A percentile compares a stretch with the other conserved stretches of the same genome.
These are phyloP conservation scores for Allomyces javanicus DNA, from an alignment of 192 early-diverging fungal species.

Conservation along the genomic window DNA sequence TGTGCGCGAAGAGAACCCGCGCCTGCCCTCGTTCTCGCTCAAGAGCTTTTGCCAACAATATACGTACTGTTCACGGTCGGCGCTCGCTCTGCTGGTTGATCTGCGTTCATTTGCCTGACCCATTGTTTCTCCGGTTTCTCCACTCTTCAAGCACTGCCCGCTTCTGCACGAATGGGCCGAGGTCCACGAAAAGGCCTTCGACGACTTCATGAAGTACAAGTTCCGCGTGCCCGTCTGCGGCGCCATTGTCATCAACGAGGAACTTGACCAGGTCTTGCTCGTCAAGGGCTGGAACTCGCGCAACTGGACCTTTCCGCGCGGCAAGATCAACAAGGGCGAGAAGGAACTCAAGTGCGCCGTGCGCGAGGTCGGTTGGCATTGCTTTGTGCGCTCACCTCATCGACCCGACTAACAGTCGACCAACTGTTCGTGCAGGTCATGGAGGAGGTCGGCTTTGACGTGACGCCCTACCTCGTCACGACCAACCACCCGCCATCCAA, in stretches of 20 bases:
- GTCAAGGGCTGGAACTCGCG: constrained; percentile 83
- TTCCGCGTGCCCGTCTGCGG: constrained; percentile 91
- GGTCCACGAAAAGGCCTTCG: constrained; percentile 73
- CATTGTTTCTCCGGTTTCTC: not conserved
- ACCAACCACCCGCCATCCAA: not conserved
- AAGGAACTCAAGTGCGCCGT: constrained; percentile 66
- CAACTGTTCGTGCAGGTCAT: constrained; percentile 28
- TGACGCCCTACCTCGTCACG: constrained; percentile 20
- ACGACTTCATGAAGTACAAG: constrained; percentile 88
- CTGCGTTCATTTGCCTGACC: constrained; percentile 6
- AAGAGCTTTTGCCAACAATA: constrained; percentile 59
- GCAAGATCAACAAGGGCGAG: constrained; percentile 97
- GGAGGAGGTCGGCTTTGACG: constrained; percentile 91
- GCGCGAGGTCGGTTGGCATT: constrained; percentile 45
- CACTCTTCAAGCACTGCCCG: constrained; percentile 77
- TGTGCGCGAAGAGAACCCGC: constrained; percentile 64
- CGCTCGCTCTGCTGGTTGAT: constrained; percentile 12
- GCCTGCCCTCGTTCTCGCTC: constrained; percentile 62
- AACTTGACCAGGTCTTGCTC: constrained; percentile 61
- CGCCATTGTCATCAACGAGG: constrained; percentile 76
- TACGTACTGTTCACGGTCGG: constrained; percentile 17
- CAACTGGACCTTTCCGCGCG: constrained; percentile 96
- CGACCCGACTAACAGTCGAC: too few species aligned
- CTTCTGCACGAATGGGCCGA: constrained; percentile 71
- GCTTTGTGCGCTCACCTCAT: too few species aligned